Percentiles rank a stretch among this genome's conserved stretches.
These are phyloP conservation scores for Aphanomyces stellatus DNA, from an alignment of 352 stramenopile species.

Conservation along the genomic window DNA sequence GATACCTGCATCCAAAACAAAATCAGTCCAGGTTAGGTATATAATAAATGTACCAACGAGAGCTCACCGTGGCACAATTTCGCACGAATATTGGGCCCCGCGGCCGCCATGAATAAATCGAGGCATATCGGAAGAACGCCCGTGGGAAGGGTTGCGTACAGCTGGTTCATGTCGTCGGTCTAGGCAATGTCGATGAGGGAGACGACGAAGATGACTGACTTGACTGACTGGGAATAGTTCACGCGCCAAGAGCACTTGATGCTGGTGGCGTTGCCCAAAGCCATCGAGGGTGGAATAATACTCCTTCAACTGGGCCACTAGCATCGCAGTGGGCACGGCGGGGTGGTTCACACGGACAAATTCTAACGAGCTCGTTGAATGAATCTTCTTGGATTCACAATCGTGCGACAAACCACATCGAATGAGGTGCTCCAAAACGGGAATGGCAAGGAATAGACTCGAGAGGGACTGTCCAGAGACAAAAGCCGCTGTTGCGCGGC, in stretches of 20 bases:
- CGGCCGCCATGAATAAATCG: conserved; percentile 72
- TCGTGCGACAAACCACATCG: conserved; percentile 25
- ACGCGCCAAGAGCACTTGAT: conserved; percentile 56
- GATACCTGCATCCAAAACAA: too few species aligned
- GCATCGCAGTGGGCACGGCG: conserved; percentile 25
- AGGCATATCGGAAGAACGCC: conserved; percentile 37
- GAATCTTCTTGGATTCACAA: too few species aligned
- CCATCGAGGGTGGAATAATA: conserved; percentile 78
- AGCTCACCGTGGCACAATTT: conserved; percentile 63
- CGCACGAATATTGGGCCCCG: conserved; percentile 50
- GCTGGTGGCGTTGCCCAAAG: conserved; percentile 65
- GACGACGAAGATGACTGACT: too few species aligned
- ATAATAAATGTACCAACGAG: background rate
- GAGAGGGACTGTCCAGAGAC: conserved; percentile 33
- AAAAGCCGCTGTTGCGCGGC: background rate
- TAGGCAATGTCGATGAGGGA: too few species aligned
- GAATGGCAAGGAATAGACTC: conserved; percentile 49
- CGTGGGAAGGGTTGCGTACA: conserved; percentile 40
- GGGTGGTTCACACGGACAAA: conserved; percentile 43
- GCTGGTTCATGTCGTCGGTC: conserved; percentile 25
- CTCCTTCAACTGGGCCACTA: conserved; percentile 43
- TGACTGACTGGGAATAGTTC: conserved; percentile 27
- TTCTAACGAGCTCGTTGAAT: conserved; percentile 20
- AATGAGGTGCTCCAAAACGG: conserved; percentile 56
- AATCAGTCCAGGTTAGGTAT: background rate